Evolutionary conservation across 805 yeast species (phyloP).

Genomic region (Candida sanyiensis): DNA sequence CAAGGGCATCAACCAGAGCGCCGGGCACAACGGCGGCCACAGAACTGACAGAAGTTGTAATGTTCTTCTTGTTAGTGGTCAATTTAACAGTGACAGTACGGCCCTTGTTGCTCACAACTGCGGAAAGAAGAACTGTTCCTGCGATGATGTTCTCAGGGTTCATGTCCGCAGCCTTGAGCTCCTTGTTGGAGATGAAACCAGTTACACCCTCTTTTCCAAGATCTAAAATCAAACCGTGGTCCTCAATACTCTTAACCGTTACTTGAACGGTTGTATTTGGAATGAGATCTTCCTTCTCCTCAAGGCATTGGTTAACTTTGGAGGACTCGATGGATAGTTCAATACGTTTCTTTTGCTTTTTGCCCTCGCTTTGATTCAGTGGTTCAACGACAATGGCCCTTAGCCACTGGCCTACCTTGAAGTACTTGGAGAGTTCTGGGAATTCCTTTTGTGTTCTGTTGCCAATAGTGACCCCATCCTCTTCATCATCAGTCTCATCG

Average conservation of each 20-base stretch:
- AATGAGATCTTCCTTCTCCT: slow-evolving; percentile 53
- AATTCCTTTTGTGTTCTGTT: slow-evolving; percentile 34
- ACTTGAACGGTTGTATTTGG: slow-evolving; percentile 68
- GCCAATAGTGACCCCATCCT: slow-evolving; percentile 28
- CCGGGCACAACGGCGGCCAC: slow-evolving; percentile 86
- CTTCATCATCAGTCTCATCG: slow-evolving; percentile 30
- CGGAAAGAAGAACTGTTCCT: slow-evolving; percentile 69
- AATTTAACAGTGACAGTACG: slow-evolving; percentile 55
- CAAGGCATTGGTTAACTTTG: slow-evolving; percentile 54
- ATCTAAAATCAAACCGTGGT: slow-evolving; percentile 80
- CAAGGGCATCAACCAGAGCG: slow-evolving; percentile 64
- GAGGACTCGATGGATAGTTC: slow-evolving; percentile 72
- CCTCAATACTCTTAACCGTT: slow-evolving; percentile 75
- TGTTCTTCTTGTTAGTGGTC: slow-evolving; percentile 41
- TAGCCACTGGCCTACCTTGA: slow-evolving; percentile 78
- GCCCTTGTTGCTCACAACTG: slow-evolving; percentile 45
- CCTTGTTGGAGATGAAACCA: slow-evolving; percentile 76
- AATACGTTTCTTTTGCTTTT: slow-evolving; percentile 49
- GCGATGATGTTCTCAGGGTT: slow-evolving; percentile 34
- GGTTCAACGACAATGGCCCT: slow-evolving; percentile 70
- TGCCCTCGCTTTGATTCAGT: slow-evolving; percentile 28
- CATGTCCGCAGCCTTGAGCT: slow-evolving; percentile 38
- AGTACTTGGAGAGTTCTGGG: slow-evolving; percentile 51
- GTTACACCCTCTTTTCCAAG: slow-evolving; percentile 52
- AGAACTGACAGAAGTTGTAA: slow-evolving; percentile 55